Base-by-base conservation (phyloP, 805 yeast genomes). In the Zygosaccharomyces siamensis region DNA sequence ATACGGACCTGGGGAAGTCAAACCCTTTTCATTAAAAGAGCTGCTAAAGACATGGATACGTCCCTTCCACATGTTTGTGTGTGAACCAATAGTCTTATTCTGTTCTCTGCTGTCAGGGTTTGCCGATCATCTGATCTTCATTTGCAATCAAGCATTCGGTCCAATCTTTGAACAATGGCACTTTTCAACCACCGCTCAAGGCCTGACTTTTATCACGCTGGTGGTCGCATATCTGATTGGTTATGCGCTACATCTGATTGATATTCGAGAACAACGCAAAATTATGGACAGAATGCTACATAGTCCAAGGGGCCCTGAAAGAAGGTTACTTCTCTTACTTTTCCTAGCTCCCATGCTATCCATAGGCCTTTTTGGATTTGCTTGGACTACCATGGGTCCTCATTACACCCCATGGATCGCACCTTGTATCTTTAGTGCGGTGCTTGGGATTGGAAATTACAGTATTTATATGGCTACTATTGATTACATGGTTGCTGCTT, bases 401-500 rank as follows among this genome's bases (percentile, higher is more conserved):
- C 45, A 36, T 4, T 46, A 46, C 41, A 46, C 45, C 16, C 49
- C 45, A 35, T 46, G 49, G 49, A 46, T 46, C 7, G 49, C 49
- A 10, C 49, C 49, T 5, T 45, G 45, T 4, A 46, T 46, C 39
- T 46, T 46, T 39, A 42, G 45, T 24, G 33, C 49, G 23, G 36
- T 46, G 18, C 35, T 46, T 7, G 49, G 49, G 12, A 31, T 46
- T 10, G 45, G 45, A 10, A 46, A 46, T 30, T 46, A 40, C 41
- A 46, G 49, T 24, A 46, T 46, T 18, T 46, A 46, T 35, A 40
- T 46, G 36, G 49, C 49, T 5, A 46, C 49, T 10, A 46, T 46
- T 16, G 49, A 46, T 30, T 46, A 46, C 36, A 46, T 46, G 49
- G 49, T 46, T 8, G 49, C 49, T 7, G 49, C 49, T 18, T 46